Base-by-base conservation (phyloP, 805 yeast genomes). In the Tetrapisispora fleetii region DNA sequence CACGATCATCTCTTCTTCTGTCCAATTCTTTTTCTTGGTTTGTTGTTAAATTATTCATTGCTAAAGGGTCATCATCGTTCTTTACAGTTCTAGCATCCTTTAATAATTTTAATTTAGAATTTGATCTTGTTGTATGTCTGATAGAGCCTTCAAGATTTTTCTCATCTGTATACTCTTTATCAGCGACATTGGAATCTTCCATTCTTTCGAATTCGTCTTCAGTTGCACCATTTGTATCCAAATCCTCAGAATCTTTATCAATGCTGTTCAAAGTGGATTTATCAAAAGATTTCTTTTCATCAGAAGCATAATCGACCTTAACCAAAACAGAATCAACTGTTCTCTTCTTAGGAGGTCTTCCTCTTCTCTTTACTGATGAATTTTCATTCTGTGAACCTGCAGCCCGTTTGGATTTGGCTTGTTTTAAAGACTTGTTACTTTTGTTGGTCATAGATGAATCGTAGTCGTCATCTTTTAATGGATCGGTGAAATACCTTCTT, bases 251-350 rank as follows among this genome's bases (percentile, higher is more conserved):
- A 16, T 38, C 47, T 32, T 45, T 38, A 8, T 48, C 44, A 24
- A 30, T 18, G 17, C 16, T 52, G 9, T 46, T 47, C 35, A 32
- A 4, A 32, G 35, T 32, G 4, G 35, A 32, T 32, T 32, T 32
- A 13, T 32, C 35, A 32, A 32, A 32, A 16, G 37, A 30, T 18
- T 40, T 45, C 16, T 50, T 41, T 24, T 41, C 47, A 35, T 46
- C 69, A 73, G 63, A 74, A 75, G 52, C 73, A 67, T 55, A 79
- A 63, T 58, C 79, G 73, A 67, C 80, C 71, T 42, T 50, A 51
- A 53, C 49, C 16, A 60, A 52, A n/a, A 59, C 57, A 10, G 63
- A 53, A 37, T 59, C 65, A 1, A 59, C 62, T 4, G 60, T 59
- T 53, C 60, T 59, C 54, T 54, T 58, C 52, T 62, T 64, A 4